Evolutionary conservation across 257 asterid genomes (phyloP).

Genomic region (Leonotis leonurus): DNA sequence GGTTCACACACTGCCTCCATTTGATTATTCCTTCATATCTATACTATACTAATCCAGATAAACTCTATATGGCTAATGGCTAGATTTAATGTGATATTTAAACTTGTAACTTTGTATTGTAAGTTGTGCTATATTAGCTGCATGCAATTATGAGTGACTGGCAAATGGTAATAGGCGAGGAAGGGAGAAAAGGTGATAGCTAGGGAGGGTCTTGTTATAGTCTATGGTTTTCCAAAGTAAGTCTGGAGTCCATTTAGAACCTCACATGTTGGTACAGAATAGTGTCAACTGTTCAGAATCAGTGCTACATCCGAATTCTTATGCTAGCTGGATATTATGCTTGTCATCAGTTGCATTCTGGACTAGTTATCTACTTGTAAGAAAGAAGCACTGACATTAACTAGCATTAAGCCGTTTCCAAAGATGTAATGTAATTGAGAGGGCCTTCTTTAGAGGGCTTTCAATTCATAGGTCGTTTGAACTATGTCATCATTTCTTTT

Average conservation of each 20-base stretch:
- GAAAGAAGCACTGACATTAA: no score
- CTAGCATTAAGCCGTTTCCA: no score
- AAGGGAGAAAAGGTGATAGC: slow-evolving; percentile 5
- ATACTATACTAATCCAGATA: background rate
- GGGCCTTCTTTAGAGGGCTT: no score
- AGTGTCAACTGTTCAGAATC: background rate
- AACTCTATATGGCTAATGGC: slow-evolving; percentile 16
- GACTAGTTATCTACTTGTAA: no score
- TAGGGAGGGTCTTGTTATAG: background rate
- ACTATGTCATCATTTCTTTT: no score
- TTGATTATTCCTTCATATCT: slow-evolving; percentile 13
- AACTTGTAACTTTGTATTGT: slow-evolving; percentile 16
- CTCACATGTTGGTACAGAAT: slow-evolving; percentile 6
- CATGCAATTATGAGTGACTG: slow-evolving; percentile 10
- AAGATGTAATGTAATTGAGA: no score
- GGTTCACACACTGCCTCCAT: slow-evolving; percentile 13
- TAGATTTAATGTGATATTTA: slow-evolving; percentile 20
- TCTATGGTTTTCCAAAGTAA: background rate
- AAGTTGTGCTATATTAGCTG: slow-evolving; percentile 23
- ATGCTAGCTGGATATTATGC: background rate
- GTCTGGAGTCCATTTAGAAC: background rate
- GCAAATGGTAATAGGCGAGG: slow-evolving; percentile 15
- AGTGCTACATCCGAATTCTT: background rate
- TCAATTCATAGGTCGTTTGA: no score
- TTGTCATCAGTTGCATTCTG: no score